Conservation (phyloP, 495 filamentous ascomycete genomes). For the Entonaema liquescens region DNA sequence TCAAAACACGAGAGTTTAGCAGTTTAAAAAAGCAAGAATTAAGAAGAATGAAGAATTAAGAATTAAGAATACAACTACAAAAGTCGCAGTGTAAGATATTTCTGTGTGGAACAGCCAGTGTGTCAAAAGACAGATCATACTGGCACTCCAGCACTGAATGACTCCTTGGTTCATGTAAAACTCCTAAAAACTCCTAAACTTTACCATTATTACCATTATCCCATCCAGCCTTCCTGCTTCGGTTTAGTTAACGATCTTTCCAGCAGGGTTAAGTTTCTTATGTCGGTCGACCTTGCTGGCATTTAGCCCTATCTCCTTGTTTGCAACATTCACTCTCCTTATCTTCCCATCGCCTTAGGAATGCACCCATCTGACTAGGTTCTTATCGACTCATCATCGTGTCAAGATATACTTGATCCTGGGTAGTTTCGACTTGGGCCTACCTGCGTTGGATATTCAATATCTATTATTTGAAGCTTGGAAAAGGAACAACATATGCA, state of each 20-base stretch:
- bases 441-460: neutral
- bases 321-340: neutral
- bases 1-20: too few species aligned
- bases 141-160: neutral
- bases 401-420: neutral
- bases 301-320: neutral
- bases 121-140: neutral
- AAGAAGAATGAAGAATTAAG: too few species aligned
- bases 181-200: neutral
- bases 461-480: neutral
- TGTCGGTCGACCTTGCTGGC: neutral
- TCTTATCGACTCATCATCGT: neutral
- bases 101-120: neutral
- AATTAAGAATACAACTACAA: neutral
- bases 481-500: neutral
- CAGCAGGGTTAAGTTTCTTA: too few species aligned
- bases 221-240: neutral
- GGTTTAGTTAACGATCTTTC: neutral
- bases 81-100: neutral
- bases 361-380: neutral
- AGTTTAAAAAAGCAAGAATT: too few species aligned
- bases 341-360: neutral
- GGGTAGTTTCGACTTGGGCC: neutral
- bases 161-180: neutral
- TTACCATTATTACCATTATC: neutral